Base-by-base conservation (phyloP, 768 basidiomycete species). In the Serendipita sp. region DNA sequence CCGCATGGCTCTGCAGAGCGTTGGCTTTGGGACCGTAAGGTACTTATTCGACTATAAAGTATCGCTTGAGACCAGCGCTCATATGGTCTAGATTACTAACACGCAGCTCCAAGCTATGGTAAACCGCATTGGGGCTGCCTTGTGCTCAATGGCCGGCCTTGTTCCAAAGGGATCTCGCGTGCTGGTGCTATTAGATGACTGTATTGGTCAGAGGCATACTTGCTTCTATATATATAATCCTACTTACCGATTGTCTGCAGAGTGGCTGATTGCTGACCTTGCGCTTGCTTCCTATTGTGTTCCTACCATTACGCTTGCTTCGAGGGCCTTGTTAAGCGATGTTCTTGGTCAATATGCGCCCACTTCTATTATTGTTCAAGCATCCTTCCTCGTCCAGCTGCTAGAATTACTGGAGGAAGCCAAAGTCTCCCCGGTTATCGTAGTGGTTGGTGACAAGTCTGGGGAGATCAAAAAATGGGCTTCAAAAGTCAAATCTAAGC, bases 191-290 rank as follows among this genome's bases (percentile, higher is more conserved):
- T 74, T 93, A 42, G 87, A 92, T 65, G 90, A 92, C 69, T 72
- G 85, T 48, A 75, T 92, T 50, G 89, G 90, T 87, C 66, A 13
- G 78, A 70, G 38, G 33, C 34, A 38, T 38, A 2, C 4, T 5
- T 14, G 61, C 16, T 56, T 22, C 31, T 61, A 20, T 60, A 44
- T 22, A n/a, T 16, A 20, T 34, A 38, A 43, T 62, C 41, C 42
- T 26, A 14, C 41, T 34, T 24, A 24, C 14, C 50, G 41, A 60
- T 24, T 20, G n/a, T 42, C 53, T 22, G 2, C 68, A 88, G 90
- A 87, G 73, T 93, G 87, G 70, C 68, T 91, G 68, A 80, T 92
- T 50, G 76, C 82, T 30, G 90, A 92, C 73, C 77, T 93, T 28
- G 89, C 89, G 1, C 77, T 93, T 44, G 83, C 85, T 1, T 80